Conservation (phyloP, 1,284 basidiomycete species). For the Leccinum subfulvum region DNA sequence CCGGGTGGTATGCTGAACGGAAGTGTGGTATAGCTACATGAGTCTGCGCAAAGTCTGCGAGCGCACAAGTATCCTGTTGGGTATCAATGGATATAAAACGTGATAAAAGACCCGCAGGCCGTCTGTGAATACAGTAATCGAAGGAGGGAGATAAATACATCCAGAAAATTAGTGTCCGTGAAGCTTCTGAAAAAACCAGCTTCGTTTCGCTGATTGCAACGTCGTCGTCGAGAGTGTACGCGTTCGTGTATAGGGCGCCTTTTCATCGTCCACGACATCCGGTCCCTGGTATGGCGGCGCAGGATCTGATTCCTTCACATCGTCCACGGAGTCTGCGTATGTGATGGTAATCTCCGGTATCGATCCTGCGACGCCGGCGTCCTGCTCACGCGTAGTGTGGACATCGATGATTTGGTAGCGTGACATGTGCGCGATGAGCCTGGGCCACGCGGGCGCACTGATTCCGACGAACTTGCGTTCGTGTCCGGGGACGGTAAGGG, state of each 20-base stretch:
- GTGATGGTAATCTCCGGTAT: conserved; percentile 26
- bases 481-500: conserved; percentile 37
- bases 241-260: conserved; percentile 4
- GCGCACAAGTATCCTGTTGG: not conserved
- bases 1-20: not conserved
- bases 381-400: conserved; percentile 25
- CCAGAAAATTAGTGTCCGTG: conserved; percentile 1
- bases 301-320: conserved; percentile 4
- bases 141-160: not conserved
- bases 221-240: not conserved
- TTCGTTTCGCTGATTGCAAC: conserved; percentile 13
- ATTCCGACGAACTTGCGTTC: conserved; percentile 45
- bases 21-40: conserved; percentile 11
- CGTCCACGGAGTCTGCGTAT: conserved; percentile 14
- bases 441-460: conserved; percentile 55
- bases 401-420: conserved; percentile 58
- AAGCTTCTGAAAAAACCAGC: conserved; percentile 23
- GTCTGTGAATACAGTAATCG: not conserved
- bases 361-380: not conserved
- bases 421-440: conserved; percentile 42
- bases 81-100: not conserved
- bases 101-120: not conserved
- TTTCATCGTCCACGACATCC: conserved; percentile 16
- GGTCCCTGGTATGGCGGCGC: conserved; percentile 20
- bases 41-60: not conserved